Evolutionary conservation across 495 filamentous ascomycete species (phyloP).

Genomic region (Beverwykella pulmonaria): DNA sequence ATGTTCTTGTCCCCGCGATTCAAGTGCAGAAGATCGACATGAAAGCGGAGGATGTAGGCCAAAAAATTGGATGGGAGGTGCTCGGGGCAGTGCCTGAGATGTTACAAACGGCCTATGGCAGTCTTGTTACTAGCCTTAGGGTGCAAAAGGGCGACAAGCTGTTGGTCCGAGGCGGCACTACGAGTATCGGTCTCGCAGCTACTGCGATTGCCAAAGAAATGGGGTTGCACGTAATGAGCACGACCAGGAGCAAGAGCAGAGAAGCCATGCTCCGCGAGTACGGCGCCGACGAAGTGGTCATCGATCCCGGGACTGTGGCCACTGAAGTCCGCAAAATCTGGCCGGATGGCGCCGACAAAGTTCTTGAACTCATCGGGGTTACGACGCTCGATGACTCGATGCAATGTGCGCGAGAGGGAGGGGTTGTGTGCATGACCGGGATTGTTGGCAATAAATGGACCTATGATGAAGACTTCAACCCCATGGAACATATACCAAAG

Average conservation of each 20-base stretch:
- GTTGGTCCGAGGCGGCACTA: slow-evolving; percentile 57
- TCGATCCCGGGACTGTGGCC: slow-evolving; percentile 50
- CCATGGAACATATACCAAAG: slow-evolving; percentile 53
- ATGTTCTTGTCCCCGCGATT: slow-evolving; percentile 50
- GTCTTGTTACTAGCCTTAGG: slow-evolving; percentile 46
- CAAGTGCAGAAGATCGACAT: slow-evolving; percentile 51
- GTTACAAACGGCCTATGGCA: slow-evolving; percentile 59
- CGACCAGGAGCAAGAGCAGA: slow-evolving; percentile 48
- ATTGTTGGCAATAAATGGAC: slow-evolving; percentile 57
- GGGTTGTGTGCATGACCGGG: slow-evolving; percentile 55
- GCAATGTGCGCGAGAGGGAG: slow-evolving; percentile 46
- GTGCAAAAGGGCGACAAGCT: slow-evolving; percentile 51
- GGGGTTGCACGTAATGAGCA: slow-evolving; percentile 48
- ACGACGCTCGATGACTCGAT: slow-evolving; percentile 51
- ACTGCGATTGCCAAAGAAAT: slow-evolving; percentile 52
- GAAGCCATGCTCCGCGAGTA: slow-evolving; percentile 46
- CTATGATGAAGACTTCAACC: slow-evolving; percentile 50
- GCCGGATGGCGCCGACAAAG: slow-evolving; percentile 51
- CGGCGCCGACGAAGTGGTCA: slow-evolving; percentile 50
- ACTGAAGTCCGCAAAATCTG: slow-evolving; percentile 44
- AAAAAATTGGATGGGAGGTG: slow-evolving; percentile 45
- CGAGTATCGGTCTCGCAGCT: slow-evolving; percentile 53
- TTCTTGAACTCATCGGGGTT: slow-evolving; percentile 54
- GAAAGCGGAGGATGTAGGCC: slow-evolving; percentile 31
- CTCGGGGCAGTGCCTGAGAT: slow-evolving; percentile 59